Evolutionary conservation across 805 yeast species (phyloP).

Genomic region (Wickerhamiella qilinensis): DNA sequence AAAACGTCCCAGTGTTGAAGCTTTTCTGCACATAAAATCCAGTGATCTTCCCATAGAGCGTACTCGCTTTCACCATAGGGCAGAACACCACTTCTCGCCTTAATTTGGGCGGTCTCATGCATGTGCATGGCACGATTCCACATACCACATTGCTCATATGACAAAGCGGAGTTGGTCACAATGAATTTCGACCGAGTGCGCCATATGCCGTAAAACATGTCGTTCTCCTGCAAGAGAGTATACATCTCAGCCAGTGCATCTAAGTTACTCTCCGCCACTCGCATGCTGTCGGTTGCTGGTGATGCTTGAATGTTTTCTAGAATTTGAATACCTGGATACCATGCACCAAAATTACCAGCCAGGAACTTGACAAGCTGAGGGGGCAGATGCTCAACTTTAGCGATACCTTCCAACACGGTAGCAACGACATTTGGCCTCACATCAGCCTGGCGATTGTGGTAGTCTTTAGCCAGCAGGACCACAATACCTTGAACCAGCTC

Average conservation of each 20-base stretch:
- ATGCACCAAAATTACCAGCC: slow-evolving; percentile 73
- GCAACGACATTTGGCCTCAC: slow-evolving; percentile 76
- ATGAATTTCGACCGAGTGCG: slow-evolving; percentile 87
- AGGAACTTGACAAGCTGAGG: slow-evolving; percentile 85
- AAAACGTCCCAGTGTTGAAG: slow-evolving; percentile 95
- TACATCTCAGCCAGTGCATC: slow-evolving; percentile 87
- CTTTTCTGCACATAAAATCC: slow-evolving; percentile 95
- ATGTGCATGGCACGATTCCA: slow-evolving; percentile 90
- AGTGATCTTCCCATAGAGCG: slow-evolving; percentile 94
- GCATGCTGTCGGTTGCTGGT: slow-evolving; percentile 50
- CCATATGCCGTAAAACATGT: slow-evolving; percentile 97
- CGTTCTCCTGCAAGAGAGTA: slow-evolving; percentile 79
- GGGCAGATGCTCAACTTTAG: slow-evolving; percentile 62
- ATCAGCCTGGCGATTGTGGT: slow-evolving; percentile 80
- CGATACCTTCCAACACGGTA: slow-evolving; percentile 66
- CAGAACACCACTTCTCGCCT: slow-evolving; percentile 84
- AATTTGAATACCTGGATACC: slow-evolving; percentile 80
- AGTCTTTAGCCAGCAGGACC: slow-evolving; percentile 70
- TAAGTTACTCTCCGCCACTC: slow-evolving; percentile 67
- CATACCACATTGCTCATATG: slow-evolving; percentile 86
- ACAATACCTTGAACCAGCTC: slow-evolving; percentile 76
- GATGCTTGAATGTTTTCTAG: slow-evolving; percentile 52
- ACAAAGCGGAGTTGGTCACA: slow-evolving; percentile 83
- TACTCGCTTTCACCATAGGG: slow-evolving; percentile 95
- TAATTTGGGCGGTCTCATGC: slow-evolving; percentile 92